Evolutionary conservation across 2,329 filamentous ascomycete species (phyloP), one percentile per base, ranked within the genome.

Genomic region (Scedosporium boydii): DNA sequence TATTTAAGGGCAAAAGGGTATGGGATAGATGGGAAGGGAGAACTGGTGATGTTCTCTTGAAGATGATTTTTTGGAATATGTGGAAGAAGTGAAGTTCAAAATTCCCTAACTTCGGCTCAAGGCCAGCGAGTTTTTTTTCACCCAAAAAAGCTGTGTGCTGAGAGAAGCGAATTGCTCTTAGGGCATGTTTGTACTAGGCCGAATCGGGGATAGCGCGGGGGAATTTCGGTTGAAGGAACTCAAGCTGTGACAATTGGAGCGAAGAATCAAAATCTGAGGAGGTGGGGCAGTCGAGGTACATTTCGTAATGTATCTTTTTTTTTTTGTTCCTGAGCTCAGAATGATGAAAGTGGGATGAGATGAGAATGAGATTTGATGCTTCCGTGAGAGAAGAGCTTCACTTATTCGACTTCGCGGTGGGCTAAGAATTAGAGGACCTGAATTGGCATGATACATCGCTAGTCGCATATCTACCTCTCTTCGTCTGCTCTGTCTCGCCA

Each of bases 1-100:
- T 96, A 79, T 96, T 96, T 96, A 93, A 96, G 93, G 92, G 88
- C 87, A 83, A 81, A 76, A 64, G 67, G 65, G 69, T 69, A 68
- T 59, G 10, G 14, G 59, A 53, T 44, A n/a, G 60, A 61, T 59
- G 44, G 61, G 63, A 38, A 55, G 51, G 58, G 60, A 44, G 38
- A 62, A 62, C 58, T 41, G 61, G 61, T 41, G 38, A 42, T 10
- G 27, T 58, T 72, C 61, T 63, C 68, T 64, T 57, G 64, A 46
- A 56, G 63, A 61, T 66, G 10, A 16, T 68, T 68, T 66, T 66
- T 64, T 67, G 64, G 23, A 23, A 23, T 23, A 64, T 68, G 66
- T 67, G 68, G 64, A 51, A 9, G 59, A 53, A 18, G 46, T 51
- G 60, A 62, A 44, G 60, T 59, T 64, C 51, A 64, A 64, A 68